These are phyloP conservation scores for Pseudogymnoascus sp. DNA, from an alignment of 2,329 filamentous ascomycete species.

Conservation along the genomic window DNA sequence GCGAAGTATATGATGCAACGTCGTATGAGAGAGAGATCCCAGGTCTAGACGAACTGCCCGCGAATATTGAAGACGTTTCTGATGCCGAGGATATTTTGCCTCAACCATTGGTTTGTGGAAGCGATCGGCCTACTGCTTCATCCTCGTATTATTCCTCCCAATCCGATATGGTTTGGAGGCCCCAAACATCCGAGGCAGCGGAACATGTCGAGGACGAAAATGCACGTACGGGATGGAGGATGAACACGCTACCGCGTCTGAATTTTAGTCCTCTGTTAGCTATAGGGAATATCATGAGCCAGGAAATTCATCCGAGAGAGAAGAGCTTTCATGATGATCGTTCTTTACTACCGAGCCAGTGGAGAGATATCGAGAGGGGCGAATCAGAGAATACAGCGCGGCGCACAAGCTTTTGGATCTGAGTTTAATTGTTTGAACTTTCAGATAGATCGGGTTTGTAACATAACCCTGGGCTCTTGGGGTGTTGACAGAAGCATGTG, in stretches of 20 bases:
- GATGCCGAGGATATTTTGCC: not conserved
- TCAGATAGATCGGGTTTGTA: not conserved
- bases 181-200: not conserved
- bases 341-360: constrained; percentile 23
- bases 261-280: not conserved
- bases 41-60: constrained; percentile 2
- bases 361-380: constrained; percentile 10
- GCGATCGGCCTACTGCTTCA: no score
- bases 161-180: not conserved
- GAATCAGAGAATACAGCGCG: constrained; percentile 12
- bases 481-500: not conserved
- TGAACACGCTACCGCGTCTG: not conserved
- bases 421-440: not conserved
- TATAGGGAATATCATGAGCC: not conserved
- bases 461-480: not conserved
- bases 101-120: not conserved
- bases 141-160: not conserved
- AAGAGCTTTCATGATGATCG: constrained; percentile 24
- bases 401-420: constrained; percentile 22
- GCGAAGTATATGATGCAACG: constrained; percentile 2
- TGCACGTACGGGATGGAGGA: not conserved
- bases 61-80: not conserved
- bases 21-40: constrained; percentile 9
- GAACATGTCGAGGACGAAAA: not conserved
- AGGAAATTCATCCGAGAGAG: constrained; percentile 12